Base-by-base conservation (phyloP, 2,329 filamentous ascomycete species). In the Scopulariopsis brevicaulis region DNA sequence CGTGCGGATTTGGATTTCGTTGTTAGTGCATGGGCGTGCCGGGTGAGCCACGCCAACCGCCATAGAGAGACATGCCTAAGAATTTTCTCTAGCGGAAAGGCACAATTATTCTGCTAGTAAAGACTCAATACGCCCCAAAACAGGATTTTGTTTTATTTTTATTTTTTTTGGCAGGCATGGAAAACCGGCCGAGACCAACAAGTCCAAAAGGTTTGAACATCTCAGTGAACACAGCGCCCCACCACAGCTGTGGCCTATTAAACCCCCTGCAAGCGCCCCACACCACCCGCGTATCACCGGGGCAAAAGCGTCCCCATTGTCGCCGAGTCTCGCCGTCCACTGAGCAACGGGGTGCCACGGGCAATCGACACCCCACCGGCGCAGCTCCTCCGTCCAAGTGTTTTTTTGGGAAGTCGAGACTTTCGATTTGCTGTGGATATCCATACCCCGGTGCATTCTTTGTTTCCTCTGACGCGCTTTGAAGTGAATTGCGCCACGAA, bases 221-320 rank as follows among this genome's bases (percentile, higher is more conserved):
- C n/a, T n/a, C n/a, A n/a, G 28, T 32, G 4, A 32, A 8, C 28
- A 46, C 15, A n/a, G 40, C 10, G 5, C 37, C 40, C 40, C 40
- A 46, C 40, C 40, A 14, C 28, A 46, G 40, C 14, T n/a, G 40
- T 14, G n/a, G 40, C 40, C 40, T 46, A 46, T 46, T n/a, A 46
- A 46, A n/a, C 15, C 40, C 15, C 6, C 14, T n/a, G 15, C 40
- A 32, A 32, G 8, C 18, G 40, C 46, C 43, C 35, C 54, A 24
- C 54, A 46, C 54, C 54, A 56, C 54, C 54, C 24, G 54, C 54
- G 25, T 37, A 56, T 56, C 54, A 56, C 54, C 54, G 35, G 54
- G 54, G 35, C 54, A 56, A 56, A 34, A n/a, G 18, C n/a, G n/a
- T 32, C 22, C n/a, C 35, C 54, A 56, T 25, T 22, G 54, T 54